Conservation (phyloP, 192 early-diverging fungal genomes). For the Obelidium mucronatum region DNA sequence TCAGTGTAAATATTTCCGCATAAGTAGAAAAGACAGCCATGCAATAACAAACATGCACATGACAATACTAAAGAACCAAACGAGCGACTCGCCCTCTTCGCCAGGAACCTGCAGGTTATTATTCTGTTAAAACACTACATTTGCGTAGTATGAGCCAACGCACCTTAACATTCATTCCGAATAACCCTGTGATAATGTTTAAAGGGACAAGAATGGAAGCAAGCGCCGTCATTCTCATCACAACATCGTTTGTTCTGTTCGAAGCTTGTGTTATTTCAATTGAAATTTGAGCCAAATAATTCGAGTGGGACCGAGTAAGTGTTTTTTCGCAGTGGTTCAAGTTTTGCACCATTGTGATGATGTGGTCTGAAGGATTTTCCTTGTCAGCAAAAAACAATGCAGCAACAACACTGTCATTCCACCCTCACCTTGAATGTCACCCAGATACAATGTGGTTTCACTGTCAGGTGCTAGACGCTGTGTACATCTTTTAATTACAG, state of each 20-base stretch:
- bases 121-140: slow-evolving; percentile 24
- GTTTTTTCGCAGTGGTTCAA: slow-evolving; percentile 78
- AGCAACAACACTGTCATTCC: background rate
- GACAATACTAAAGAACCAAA: slow-evolving; percentile 58
- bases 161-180: slow-evolving; percentile 60
- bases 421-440: slow-evolving; percentile 61
- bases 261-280: slow-evolving; percentile 72
- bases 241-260: slow-evolving; percentile 86
- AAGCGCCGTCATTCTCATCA: slow-evolving; percentile 87
- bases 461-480: slow-evolving; percentile 48
- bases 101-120: slow-evolving; percentile 60
- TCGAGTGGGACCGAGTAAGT: slow-evolving; percentile 75
- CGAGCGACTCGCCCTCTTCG: slow-evolving; percentile 44
- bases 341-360: slow-evolving; percentile 73
- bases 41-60: slow-evolving; percentile 40
- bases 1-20: background rate
- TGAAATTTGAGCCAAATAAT: slow-evolving; percentile 82
- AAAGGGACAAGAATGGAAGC: slow-evolving; percentile 91
- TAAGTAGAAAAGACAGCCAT: background rate
- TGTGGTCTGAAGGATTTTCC: slow-evolving; percentile 62
- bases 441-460: slow-evolving; percentile 63
- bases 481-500: slow-evolving; percentile 68
- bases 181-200: slow-evolving; percentile 79
- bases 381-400: background rate
- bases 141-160: background rate